Evolutionary conservation across 805 yeast species (phyloP).

Genomic region (Kurtzmaniella cleridarum): DNA sequence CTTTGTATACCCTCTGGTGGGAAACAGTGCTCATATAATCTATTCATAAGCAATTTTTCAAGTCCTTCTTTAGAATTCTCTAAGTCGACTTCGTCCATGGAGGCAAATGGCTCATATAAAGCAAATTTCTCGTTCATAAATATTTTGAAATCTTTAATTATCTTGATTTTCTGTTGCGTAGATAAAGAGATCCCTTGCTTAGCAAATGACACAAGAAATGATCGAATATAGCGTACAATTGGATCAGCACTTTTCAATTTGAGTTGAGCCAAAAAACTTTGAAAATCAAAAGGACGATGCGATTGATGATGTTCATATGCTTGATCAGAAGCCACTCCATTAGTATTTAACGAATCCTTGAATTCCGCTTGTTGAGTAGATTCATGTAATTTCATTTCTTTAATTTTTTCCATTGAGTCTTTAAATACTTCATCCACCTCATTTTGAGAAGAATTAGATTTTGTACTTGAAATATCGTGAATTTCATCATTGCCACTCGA

Average conservation of each 20-base stretch:
- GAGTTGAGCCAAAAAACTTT: constrained; percentile 65
- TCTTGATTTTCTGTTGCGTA: constrained; percentile 69
- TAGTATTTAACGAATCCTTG: constrained; percentile 1
- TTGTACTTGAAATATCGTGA: background rate
- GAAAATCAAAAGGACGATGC: constrained; percentile 71
- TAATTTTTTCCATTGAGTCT: constrained; percentile 2
- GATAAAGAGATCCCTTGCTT: constrained; percentile 57
- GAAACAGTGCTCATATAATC: constrained; percentile 71
- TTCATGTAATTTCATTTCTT: background rate
- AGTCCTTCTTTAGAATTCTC: constrained; percentile 83
- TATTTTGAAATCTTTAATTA: constrained; percentile 67
- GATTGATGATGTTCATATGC: constrained; percentile 31
- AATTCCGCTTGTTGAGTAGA: constrained; percentile 8
- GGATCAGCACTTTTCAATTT: constrained; percentile 81
- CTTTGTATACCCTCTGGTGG: constrained; percentile 58
- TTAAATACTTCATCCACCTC: constrained; percentile 6
- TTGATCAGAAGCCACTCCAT: constrained; percentile 1
- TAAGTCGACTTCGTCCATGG: constrained; percentile 50
- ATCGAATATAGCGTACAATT: constrained; percentile 74
- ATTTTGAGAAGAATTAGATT: background rate
- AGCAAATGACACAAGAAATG: constrained; percentile 74
- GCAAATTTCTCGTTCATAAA: constrained; percentile 64
- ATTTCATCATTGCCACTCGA: background rate
- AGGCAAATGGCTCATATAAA: constrained; percentile 66
- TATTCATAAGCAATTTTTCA: constrained; percentile 87